phyloP scores from a whole-genome alignment of 331 rosid genomes.

The Pyracantha coccinea region DNA sequence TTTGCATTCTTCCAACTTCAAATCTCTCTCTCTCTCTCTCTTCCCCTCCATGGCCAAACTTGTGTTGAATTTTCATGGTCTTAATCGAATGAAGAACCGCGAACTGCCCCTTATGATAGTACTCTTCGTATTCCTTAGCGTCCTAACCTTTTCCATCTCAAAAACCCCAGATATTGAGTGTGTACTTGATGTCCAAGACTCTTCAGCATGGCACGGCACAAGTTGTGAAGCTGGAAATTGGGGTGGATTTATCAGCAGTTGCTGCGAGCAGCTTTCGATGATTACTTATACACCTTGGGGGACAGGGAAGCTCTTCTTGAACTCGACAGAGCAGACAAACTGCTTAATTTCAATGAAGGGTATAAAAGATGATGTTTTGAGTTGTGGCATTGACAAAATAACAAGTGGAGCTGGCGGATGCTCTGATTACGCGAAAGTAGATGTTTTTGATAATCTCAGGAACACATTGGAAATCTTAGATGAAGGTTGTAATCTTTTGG shows the following conservation, averaged over 20 bases:
- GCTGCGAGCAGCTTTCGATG: constrained; percentile 39
- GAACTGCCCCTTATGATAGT: constrained; percentile 4
- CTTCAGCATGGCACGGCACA: constrained; percentile 24
- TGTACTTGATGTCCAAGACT: constrained; percentile 29
- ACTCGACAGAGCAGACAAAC: constrained; percentile 30
- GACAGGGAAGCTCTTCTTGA: constrained; percentile 35
- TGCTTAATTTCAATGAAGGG: constrained; percentile 21
- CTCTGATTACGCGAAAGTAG: constrained; percentile 32
- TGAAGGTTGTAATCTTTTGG: constrained; percentile 32
- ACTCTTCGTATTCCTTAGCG: constrained; percentile 7
- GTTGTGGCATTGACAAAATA: constrained; percentile 45
- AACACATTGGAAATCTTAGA: constrained; percentile 18
- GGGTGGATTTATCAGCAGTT: constrained; percentile 41
- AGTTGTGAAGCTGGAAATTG: constrained; percentile 32
- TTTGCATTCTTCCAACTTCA: background rate
- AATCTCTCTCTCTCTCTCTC: background rate
- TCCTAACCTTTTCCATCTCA: constrained; percentile 10
- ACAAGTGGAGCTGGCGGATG: constrained; percentile 46
- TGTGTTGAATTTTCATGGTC: constrained; percentile 1
- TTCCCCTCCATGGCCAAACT: constrained; percentile 6
- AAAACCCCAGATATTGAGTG: constrained; percentile 24
- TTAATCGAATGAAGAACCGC: constrained; percentile 15
- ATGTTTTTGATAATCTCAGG: constrained; percentile 35
- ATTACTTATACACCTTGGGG: constrained; percentile 46
- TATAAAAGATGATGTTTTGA: constrained; percentile 6